Evolutionary conservation across 2,329 filamentous ascomycete genomes (phyloP), one percentile per base, ranked within the genome.

Genomic region (Microcera coccophila): DNA sequence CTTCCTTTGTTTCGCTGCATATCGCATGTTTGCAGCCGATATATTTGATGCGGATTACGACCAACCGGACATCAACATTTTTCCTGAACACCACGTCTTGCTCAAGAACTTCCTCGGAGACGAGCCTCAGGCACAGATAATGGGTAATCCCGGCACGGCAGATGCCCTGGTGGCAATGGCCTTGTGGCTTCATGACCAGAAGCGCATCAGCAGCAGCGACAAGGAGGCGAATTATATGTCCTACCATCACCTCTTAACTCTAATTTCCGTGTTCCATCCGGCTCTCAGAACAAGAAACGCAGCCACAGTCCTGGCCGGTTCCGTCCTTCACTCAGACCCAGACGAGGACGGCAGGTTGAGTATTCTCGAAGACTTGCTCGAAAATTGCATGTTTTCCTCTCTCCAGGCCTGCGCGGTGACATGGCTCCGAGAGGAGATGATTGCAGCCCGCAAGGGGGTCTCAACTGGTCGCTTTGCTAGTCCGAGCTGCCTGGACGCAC

Each of bases 351-450:
- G 77, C 55, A 72, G 80, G 4, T 65, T 85, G 14, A 70, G 73
- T 20, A 84, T 85, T 49, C 70, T 85, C 8, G 76, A 81, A 39
- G 81, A 85, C 55, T 70, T 84, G 11, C 64, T 85, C 11, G 79
- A 84, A 61, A 81, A 83, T 58, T 84, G 81, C 67, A 73, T 78
- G 52, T 84, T 81, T 53, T 71, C 79, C 2, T 71, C 75, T 1
- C 68, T 85, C 28, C 82, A 82, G 58, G 81, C 77, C 8, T 79
- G 77, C 32, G 81, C 80, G 1, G 72, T 84, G 4, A 72, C 72
- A 4, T 85, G 81, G 81, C 63, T 84, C 24, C 75, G 79, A 41
- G 81, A 84, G 52, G 81, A 84, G 57, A 65, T 84, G 14, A 69
- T 82, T 8, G 60, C 69, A 4, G 73, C 76, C 3, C 62, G 53